Evolutionary conservation across 2,329 filamentous ascomycete genomes (phyloP).

Genomic region (Ceratocystis albifundus): DNA sequence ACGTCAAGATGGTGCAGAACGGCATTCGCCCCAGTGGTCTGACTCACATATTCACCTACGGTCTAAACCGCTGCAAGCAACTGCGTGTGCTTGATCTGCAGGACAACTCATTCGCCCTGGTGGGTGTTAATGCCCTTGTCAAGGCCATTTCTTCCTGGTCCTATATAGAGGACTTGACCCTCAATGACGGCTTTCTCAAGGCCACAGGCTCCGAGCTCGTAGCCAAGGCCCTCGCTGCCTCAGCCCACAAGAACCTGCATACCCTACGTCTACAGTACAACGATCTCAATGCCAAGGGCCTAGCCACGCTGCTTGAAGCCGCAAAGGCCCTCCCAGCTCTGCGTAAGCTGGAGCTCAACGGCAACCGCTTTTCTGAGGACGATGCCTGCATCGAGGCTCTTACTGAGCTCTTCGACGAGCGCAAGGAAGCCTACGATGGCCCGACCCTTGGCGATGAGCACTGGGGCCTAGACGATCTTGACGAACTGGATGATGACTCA

Average conservation of each 20-base stretch:
- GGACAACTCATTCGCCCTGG: slow-evolving; percentile 89
- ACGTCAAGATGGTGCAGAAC: slow-evolving; percentile 96
- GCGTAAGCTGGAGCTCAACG: slow-evolving; percentile 83
- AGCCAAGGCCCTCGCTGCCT: slow-evolving; percentile 58
- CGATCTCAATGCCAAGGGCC: slow-evolving; percentile 68
- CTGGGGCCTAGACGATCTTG: slow-evolving; percentile 76
- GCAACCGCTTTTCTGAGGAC: slow-evolving; percentile 87
- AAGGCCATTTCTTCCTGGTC: slow-evolving; percentile 64
- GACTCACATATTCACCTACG: slow-evolving; percentile 63
- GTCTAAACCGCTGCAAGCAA: slow-evolving; percentile 56
- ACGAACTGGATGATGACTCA: slow-evolving; percentile 77
- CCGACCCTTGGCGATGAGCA: slow-evolving; percentile 60
- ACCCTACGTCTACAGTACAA: slow-evolving; percentile 82
- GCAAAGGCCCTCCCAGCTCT: slow-evolving; percentile 61
- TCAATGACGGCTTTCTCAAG: slow-evolving; percentile 78
- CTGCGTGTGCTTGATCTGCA: slow-evolving; percentile 79
- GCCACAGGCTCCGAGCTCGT: slow-evolving; percentile 65
- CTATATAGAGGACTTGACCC: slow-evolving; percentile 66
- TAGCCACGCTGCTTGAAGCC: slow-evolving; percentile 60
- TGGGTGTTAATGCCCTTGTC: slow-evolving; percentile 67
- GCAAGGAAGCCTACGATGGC: slow-evolving; percentile 62
- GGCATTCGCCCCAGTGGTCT: slow-evolving; percentile 93
- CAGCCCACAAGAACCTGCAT: slow-evolving; percentile 68
- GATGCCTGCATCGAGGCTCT: slow-evolving; percentile 60
- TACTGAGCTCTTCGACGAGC: slow-evolving; percentile 58